phyloP scores from a whole-genome alignment of 2,329 filamentous ascomycete genomes.

The Lecanosticta acicola region DNA sequence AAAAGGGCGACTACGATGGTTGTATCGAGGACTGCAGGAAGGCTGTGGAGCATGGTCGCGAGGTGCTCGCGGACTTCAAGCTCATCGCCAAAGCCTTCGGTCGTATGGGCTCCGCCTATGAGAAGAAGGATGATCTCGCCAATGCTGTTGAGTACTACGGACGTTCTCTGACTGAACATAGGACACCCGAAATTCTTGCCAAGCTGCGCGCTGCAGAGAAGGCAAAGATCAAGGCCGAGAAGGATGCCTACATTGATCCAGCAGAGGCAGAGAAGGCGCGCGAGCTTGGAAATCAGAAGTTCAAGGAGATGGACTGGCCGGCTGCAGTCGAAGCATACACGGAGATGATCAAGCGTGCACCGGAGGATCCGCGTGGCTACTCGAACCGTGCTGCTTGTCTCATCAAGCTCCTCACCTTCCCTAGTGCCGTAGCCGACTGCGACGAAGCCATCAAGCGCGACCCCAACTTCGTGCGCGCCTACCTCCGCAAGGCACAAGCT shows the following conservation, averaged over 20 bases:
- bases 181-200: constrained; percentile 84
- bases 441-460: constrained; percentile 87
- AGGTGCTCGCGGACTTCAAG: constrained; percentile 94
- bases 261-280: constrained; percentile 92
- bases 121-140: constrained; percentile 75
- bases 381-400: constrained; percentile 96
- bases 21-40: constrained; percentile 81
- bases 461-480: constrained; percentile 86
- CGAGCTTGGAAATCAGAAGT: constrained; percentile 90
- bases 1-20: constrained; percentile 89
- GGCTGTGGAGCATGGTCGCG: constrained; percentile 83
- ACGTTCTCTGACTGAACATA: constrained; percentile 91
- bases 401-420: constrained; percentile 94
- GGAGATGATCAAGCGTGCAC: constrained; percentile 95
- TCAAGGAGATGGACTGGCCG: constrained; percentile 95
- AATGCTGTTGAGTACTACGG: constrained; percentile 86
- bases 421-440: constrained; percentile 87
- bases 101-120: constrained; percentile 87
- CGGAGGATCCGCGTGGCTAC: constrained; percentile 88
- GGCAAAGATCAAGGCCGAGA: constrained; percentile 69
- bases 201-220: constrained; percentile 92
- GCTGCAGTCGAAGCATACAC: constrained; percentile 88
- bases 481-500: constrained; percentile 92
- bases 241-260: constrained; percentile 78
- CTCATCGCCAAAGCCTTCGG: constrained; percentile 96